Evolutionary conservation across 805 yeast genomes (phyloP), one percentile per base, ranked within the genome.

Genomic region (Candida montana): DNA sequence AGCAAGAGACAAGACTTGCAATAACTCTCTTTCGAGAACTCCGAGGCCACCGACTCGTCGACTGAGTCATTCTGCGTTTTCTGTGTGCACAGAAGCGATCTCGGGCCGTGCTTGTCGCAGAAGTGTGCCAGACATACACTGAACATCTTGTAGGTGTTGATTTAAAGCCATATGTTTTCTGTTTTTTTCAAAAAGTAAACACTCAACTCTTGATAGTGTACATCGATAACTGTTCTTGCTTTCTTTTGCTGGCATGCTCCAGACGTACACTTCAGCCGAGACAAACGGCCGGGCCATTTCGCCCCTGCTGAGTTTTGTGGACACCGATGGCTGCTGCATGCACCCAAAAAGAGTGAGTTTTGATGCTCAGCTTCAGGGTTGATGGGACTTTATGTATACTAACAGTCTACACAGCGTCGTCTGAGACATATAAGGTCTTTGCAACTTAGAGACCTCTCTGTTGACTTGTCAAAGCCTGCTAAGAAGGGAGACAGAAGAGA

Each of bases 81-180:
- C 20, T 80, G 86, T 0, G 89, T 80, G 48, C 85, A 81, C 55
- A 80, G 60, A 2, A 83, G 65, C 31, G 79, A 72, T 11, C 79
- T 67, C 0, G 91, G 90, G 0, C 91, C 91, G 55, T 83, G 90
- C 18, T 77, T 71, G 59, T 83, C 91, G 58, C 91, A 83, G 58
- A 83, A 83, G 55, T 83, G 91, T 0, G 87, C 81, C 36, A 83
- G 57, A 17, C 83, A 68, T 9, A 78, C 60, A 10, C 73, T 72
- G 54, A 64, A 75, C 33, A 41, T 42, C 28, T 29, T 10, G 12
- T 18, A 32, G 13, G n/a, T n/a, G n/a, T n/a, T n/a, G n/a, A n/a
- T n/a, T n/a, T n/a, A n/a, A n/a, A n/a, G n/a, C n/a, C n/a, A n/a
- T n/a, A n/a, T n/a, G n/a, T n/a, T n/a, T n/a, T n/a, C n/a, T n/a